phyloP scores from a whole-genome alignment of 202 grass and related monocot genomes.

The Zoysia matrella region DNA sequence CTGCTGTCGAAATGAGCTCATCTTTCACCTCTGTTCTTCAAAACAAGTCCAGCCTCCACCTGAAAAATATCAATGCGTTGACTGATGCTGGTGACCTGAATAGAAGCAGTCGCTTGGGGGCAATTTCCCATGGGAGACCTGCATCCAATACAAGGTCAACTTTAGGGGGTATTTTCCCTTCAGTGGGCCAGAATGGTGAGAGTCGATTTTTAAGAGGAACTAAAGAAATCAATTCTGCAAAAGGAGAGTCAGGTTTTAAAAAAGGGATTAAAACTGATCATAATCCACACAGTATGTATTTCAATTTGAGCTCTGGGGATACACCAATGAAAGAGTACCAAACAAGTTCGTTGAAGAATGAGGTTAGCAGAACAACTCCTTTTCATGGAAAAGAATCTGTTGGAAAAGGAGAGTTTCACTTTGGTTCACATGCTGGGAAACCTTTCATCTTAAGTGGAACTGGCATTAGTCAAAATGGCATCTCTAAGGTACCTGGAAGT shows the following conservation, averaged over 20 bases:
- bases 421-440: slow-evolving; percentile 48
- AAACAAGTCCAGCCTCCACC: slow-evolving; percentile 41
- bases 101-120: slow-evolving; percentile 34
- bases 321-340: slow-evolving; percentile 44
- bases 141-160: slow-evolving; percentile 50
- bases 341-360: slow-evolving; percentile 51
- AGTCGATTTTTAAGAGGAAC: slow-evolving; percentile 46
- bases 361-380: too few relatives aligned
- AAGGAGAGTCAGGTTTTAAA: slow-evolving; percentile 46
- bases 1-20: slow-evolving; percentile 34
- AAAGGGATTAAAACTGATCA: slow-evolving; percentile 48
- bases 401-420: slow-evolving; percentile 52
- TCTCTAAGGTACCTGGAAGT: slow-evolving; percentile 45
- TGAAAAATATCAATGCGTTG: slow-evolving; percentile 38
- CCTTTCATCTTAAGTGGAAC: too few relatives aligned
- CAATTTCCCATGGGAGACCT: slow-evolving; percentile 39
- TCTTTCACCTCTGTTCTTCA: slow-evolving; percentile 49
- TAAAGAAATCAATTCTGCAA: slow-evolving; percentile 48
- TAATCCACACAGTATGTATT: slow-evolving; percentile 50
- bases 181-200: slow-evolving; percentile 45
- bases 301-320: slow-evolving; percentile 53
- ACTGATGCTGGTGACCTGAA: slow-evolving; percentile 39
- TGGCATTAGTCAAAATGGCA: slow-evolving; percentile 39
- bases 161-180: slow-evolving; percentile 45
- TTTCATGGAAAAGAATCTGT: slow-evolving; percentile 51